phyloP scores from a whole-genome alignment of 257 asterid genomes.

The Nicotiana benthamiana region DNA sequence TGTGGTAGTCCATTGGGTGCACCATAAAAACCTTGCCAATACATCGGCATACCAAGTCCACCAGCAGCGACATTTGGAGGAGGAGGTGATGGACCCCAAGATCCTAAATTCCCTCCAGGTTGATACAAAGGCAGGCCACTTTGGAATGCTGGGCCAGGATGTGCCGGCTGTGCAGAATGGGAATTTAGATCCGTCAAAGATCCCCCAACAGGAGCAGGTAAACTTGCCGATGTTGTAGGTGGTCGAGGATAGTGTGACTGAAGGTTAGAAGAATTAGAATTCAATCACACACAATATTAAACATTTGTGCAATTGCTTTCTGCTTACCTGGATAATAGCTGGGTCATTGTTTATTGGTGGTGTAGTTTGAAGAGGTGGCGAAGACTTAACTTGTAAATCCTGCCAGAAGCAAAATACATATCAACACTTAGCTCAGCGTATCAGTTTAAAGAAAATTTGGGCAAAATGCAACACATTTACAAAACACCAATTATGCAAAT shows the following conservation, averaged over 20 bases:
- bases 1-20: slow-evolving; percentile 75
- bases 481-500: background rate
- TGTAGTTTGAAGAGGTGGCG: slow-evolving; percentile 70
- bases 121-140: slow-evolving; percentile 72
- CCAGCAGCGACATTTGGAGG: slow-evolving; percentile 64
- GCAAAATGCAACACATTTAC: background rate
- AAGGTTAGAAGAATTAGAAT: slow-evolving; percentile 18
- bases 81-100: slow-evolving; percentile 74
- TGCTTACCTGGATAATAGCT: slow-evolving; percentile 89
- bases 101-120: slow-evolving; percentile 79
- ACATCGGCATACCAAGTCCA: slow-evolving; percentile 85
- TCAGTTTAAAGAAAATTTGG: background rate
- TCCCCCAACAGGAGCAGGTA: slow-evolving; percentile 54
- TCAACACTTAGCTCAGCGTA: background rate
- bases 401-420: slow-evolving; percentile 18
- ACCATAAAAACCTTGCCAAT: slow-evolving; percentile 93
- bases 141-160: slow-evolving; percentile 53
- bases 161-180: slow-evolving; percentile 60
- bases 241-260: slow-evolving; percentile 92
- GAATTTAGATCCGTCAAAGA: slow-evolving; percentile 48
- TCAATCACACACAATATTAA: background rate
- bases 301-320: background rate
- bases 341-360: slow-evolving; percentile 76
- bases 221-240: slow-evolving; percentile 47
- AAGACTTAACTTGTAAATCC: slow-evolving; percentile 94